phyloP scores from a whole-genome alignment of 331 rosid genomes.

The Erythrophleum ivorense region DNA sequence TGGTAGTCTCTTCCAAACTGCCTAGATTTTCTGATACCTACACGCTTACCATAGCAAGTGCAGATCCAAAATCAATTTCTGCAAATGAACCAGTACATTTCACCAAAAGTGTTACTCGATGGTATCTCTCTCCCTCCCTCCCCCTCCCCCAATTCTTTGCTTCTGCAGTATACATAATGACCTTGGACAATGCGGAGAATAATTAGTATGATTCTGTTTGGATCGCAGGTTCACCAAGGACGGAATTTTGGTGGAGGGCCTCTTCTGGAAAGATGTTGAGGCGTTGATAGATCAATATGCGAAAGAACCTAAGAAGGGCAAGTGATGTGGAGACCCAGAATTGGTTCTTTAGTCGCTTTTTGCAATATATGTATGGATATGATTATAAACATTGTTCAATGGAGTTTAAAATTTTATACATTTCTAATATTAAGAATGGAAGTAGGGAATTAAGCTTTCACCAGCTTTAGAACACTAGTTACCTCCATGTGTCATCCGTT shows the following conservation, averaged over 20 bases:
- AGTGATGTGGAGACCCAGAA: conserved; percentile 36
- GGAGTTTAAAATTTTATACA: background rate
- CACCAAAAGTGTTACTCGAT: conserved; percentile 53
- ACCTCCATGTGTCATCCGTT: background rate
- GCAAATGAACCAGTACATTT: conserved; percentile 65
- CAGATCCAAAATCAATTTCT: conserved; percentile 94
- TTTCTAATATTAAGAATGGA: conserved; percentile 14
- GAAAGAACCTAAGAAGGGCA: conserved; percentile 82
- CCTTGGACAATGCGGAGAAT: background rate
- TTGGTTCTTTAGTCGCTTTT: background rate
- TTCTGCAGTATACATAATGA: too few species aligned
- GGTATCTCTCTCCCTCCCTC: conserved; percentile 35
- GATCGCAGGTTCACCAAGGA: conserved; percentile 89
- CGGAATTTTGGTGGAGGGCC: conserved; percentile 89
- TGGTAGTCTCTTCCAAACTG: conserved; percentile 87
- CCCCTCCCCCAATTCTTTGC: background rate
- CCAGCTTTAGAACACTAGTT: conserved; percentile 2
- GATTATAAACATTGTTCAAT: background rate
- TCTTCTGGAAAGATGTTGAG: conserved; percentile 93
- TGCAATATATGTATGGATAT: background rate
- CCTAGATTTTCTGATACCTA: conserved; percentile 92
- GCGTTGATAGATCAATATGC: conserved; percentile 64
- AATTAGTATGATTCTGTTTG: conserved; percentile 9
- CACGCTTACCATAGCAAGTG: conserved; percentile 77
- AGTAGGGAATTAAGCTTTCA: background rate